Conservation (phyloP, 768 basidiomycete genomes). For the Suillus occidentalis region DNA sequence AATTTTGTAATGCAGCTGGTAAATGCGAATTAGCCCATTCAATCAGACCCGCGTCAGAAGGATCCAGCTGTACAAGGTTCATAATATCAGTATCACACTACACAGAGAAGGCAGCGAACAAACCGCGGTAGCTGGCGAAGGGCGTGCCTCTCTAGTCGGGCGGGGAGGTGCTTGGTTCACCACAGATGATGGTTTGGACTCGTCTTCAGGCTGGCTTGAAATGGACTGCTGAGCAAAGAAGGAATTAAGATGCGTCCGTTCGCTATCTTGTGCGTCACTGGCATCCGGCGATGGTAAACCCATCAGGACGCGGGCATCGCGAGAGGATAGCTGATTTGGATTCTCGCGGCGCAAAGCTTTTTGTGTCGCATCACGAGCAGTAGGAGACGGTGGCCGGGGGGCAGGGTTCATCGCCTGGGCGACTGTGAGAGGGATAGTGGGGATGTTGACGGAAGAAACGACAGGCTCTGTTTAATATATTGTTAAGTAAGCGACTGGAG, state of each 20-base stretch:
- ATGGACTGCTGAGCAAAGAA: slow-evolving; percentile 50
- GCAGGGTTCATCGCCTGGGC: slow-evolving; percentile 97
- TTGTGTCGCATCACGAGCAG: slow-evolving; percentile 84
- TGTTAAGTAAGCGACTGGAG: background rate
- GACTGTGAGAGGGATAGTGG: slow-evolving; percentile 91
- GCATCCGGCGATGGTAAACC: slow-evolving; percentile 42
- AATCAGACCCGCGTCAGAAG: slow-evolving; percentile 54
- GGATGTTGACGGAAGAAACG: slow-evolving; percentile 94
- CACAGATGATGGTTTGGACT: slow-evolving; percentile 16
- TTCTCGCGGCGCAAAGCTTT: slow-evolving; percentile 84
- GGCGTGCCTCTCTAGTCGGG: slow-evolving; percentile 64
- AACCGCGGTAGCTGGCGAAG: slow-evolving; percentile 27
- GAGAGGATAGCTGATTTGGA: slow-evolving; percentile 74
- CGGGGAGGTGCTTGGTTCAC: slow-evolving; percentile 51
- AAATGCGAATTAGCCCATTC: slow-evolving; percentile 90
- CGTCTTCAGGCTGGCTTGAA: slow-evolving; percentile 18
- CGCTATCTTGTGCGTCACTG: slow-evolving; percentile 35
- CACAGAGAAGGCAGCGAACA: slow-evolving; percentile 12
- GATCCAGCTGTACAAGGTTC: slow-evolving; percentile 23
- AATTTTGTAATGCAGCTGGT: slow-evolving; percentile 60
- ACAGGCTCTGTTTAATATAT: slow-evolving; percentile 68
- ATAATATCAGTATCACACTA: slow-evolving; percentile 6
- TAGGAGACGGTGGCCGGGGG: slow-evolving; percentile 91
- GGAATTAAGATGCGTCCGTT: slow-evolving; percentile 52
- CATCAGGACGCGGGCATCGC: slow-evolving; percentile 79